phyloP scores from a whole-genome alignment of 768 basidiomycete species.

The Piloderma croceum region DNA sequence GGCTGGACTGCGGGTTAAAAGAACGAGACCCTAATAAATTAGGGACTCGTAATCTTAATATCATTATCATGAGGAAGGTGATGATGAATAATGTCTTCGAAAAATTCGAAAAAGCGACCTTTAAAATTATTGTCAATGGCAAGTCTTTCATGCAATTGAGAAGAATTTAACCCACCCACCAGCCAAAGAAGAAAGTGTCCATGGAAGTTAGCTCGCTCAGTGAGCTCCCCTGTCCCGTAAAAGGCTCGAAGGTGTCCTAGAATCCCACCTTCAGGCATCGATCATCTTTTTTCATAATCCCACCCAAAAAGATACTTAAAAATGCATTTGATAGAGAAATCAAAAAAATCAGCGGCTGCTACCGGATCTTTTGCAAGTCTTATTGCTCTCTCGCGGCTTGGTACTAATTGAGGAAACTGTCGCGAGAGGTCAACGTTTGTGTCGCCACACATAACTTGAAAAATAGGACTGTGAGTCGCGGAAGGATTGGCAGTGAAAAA shows the following conservation, averaged over 20 bases:
- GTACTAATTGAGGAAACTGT: conserved; percentile 16
- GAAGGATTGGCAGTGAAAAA: conserved; percentile 27
- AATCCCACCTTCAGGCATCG: conserved; percentile 18
- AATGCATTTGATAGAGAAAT: conserved; percentile 17
- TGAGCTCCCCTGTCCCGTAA: conserved; percentile 24
- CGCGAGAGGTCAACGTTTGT: no score
- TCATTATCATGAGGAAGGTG: conserved; percentile 25
- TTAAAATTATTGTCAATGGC: conserved; percentile 12
- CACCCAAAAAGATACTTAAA: conserved; percentile 25
- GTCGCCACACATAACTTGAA: conserved; percentile 27
- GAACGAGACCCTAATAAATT: no score
- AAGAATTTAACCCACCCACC: conserved; percentile 25
- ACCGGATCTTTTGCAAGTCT: conserved; percentile 28
- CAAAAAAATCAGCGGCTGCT: conserved; percentile 30
- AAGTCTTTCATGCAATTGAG: conserved; percentile 22
- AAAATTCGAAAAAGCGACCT: conserved; percentile 23
- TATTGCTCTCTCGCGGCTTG: conserved; percentile 14
- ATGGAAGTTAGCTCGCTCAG: conserved; percentile 23
- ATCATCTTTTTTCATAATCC: conserved; percentile 16
- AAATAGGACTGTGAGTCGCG: conserved; percentile 28
- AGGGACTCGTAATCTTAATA: conserved; percentile 2
- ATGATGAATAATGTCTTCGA: conserved; percentile 27
- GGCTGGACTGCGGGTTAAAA: no score
- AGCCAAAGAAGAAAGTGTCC: conserved; percentile 30
- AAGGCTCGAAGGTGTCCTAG: conserved; percentile 26